phyloP scores from a whole-genome alignment of 257 asterid genomes.

The Fraxinus americana region DNA sequence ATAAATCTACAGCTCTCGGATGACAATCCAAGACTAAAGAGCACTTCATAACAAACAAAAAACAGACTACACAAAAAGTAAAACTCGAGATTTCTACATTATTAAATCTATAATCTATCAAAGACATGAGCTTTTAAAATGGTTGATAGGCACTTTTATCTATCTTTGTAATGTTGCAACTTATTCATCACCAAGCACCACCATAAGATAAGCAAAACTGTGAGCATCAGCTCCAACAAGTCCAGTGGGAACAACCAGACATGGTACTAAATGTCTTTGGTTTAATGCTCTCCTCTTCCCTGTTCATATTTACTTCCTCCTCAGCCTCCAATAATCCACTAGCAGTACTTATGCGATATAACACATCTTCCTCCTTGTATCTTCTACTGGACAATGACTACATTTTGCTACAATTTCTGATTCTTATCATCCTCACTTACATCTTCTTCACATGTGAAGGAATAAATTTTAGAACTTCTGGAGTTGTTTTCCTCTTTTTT shows the following conservation, averaged over 20 bases:
- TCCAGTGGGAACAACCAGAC: slow-evolving; percentile 58
- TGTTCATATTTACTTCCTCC: slow-evolving; percentile 20
- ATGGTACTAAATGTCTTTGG: slow-evolving; percentile 35
- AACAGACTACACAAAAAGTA: slow-evolving; percentile 8
- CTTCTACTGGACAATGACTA: slow-evolving; percentile 26
- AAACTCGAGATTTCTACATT: background rate
- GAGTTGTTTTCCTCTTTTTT: slow-evolving; percentile 23
- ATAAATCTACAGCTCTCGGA: slow-evolving; percentile 16
- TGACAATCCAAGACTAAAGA: slow-evolving; percentile 15
- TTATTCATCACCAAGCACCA: slow-evolving; percentile 56
- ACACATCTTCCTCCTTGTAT: slow-evolving; percentile 23
- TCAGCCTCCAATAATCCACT: slow-evolving; percentile 14
- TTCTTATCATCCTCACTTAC: slow-evolving; percentile 9
- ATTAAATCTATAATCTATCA: background rate
- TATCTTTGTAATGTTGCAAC: slow-evolving; percentile 28
- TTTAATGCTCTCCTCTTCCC: slow-evolving; percentile 15
- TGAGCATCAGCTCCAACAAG: slow-evolving; percentile 49
- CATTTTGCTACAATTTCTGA: slow-evolving; percentile 9
- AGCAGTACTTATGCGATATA: background rate
- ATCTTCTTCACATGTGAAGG: slow-evolving; percentile 11
- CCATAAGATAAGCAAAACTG: slow-evolving; percentile 46
- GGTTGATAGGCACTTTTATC: too few relatives aligned
- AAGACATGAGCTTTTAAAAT: background rate
- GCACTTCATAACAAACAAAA: slow-evolving; percentile 32
- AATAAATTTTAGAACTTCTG: slow-evolving; percentile 11